A percentile compares a stretch with the other conserved stretches of the same genome.
phyloP scores from a whole-genome alignment of 2,329 filamentous ascomycete species.

The Teratosphaeriaceae sp. region DNA sequence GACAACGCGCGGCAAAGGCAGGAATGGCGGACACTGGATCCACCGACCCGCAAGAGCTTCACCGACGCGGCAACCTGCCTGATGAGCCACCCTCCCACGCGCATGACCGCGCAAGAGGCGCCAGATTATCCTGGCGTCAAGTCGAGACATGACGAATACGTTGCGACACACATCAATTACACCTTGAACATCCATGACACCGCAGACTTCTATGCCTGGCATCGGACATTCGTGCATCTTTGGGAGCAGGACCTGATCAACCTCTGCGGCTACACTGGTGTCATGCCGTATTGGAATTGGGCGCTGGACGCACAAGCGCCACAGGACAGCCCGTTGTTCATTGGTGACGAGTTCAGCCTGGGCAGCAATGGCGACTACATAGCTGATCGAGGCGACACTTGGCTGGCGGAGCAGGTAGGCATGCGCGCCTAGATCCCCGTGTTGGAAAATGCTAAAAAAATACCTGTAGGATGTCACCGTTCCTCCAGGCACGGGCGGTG shows the following conservation, averaged over 20 bases:
- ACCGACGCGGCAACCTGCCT: conserved; percentile 27
- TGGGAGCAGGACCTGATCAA: conserved; percentile 38
- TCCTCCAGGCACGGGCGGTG: conserved; percentile 49
- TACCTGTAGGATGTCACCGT: conserved; percentile 27
- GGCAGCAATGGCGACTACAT: conserved; percentile 26
- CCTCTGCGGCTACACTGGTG: conserved; percentile 39
- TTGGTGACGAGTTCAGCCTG: conserved; percentile 44
- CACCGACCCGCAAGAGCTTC: conserved; percentile 23
- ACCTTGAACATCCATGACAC: conserved; percentile 27
- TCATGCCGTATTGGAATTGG: conserved; percentile 32
- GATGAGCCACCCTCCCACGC: conserved; percentile 19
- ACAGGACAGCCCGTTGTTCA: conserved; percentile 43
- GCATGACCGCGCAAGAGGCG: conserved; percentile 21
- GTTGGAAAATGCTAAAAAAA: conserved; percentile 1
- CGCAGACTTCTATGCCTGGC: conserved; percentile 34
- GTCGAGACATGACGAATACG: conserved; percentile 25
- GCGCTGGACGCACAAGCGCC: conserved; percentile 28
- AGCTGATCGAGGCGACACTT: conserved; percentile 20
- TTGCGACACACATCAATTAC: conserved; percentile 30
- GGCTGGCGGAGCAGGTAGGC: conserved; percentile 14
- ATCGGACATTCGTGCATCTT: conserved; percentile 37
- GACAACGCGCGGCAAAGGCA: conserved; percentile 20
- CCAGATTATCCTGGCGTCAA: conserved; percentile 24
- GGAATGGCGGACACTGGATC: conserved; percentile 23
- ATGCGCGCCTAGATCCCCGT: background rate